Evolutionary conservation across 768 basidiomycete species (phyloP), one percentile per base, ranked within the genome.

Genomic region (Tricholoma saponaceum): DNA sequence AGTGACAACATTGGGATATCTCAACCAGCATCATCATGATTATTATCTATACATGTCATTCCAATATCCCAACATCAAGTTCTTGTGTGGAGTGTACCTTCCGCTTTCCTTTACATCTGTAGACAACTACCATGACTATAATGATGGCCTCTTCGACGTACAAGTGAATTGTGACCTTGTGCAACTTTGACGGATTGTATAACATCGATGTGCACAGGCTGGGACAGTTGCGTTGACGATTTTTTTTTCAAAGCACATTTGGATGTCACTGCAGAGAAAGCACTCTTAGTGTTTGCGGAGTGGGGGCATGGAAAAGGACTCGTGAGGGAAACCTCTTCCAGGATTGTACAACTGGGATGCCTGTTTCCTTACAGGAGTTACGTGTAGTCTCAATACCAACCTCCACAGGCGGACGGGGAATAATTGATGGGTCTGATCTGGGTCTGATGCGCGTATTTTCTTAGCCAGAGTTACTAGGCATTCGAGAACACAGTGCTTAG

Each of bases 391-490:
- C 10, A 30, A 30, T 10, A 30, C 30, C 30, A 7, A 7, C 10
- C 30, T 30, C 10, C 10, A 1, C 8, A 10, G 30, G 30, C 30
- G 30, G 30, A 30, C 30, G 30, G 10, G 30, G 30, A 6, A 30
- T 30, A 10, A 30, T 30, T 30, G 4, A 30, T 30, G 10, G 30
- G 30, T 30, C 30, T 6, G 30, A 30, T n/a, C n/a, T n/a, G n/a
- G n/a, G 30, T 7, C 10, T 4, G 69, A 67, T 30, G 68, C 64
- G 14, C 60, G 65, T 26, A 66, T 67, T 52, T 58, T 61, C 13
- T 25, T 9, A 5, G 25, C 30, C 18, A 46, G 54, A 30, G 49
- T 51, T 37, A 41, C 18, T 26, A 5, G 52, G 54, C 16, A 51
- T 41, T 28, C 37, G 16, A 16, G 37, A 16, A 39, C 37, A 39